Evolutionary conservation across 176 grass and related monocot species (phyloP), one percentile per base, ranked within the genome.

Genomic region (Leersia perrieri): DNA sequence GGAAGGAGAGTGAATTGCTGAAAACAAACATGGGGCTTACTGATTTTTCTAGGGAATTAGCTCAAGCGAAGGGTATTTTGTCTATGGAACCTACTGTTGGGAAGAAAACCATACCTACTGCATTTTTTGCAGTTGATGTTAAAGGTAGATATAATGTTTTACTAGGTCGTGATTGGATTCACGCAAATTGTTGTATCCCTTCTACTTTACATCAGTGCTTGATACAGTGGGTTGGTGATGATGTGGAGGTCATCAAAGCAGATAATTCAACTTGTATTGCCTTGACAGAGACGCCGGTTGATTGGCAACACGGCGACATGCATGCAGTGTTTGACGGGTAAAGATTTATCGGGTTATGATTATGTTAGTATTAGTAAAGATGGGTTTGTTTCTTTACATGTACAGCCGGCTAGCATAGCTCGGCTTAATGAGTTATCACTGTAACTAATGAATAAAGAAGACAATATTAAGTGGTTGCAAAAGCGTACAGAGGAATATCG

Each of bases 391-490:
- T 11, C 39, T 0, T 1, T 41, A 41, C 10, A 41, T 0, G 39
- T 1, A 1, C 39, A 41, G 39, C 63, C 64, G 63, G 22, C 77
- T 53, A 53, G 6, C 0, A 1, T 79, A 55, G 63, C 42, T 23
- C 42, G 42, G 77, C 77, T 79, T 25, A 68, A 79, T 55, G 4
- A 79, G 11, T 36, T 79, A 6, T 51, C 63, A 2, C 0, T 68
- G 12, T 78, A 15, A 35, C 51, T 66, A 10, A 68, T 51, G 76
- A 53, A 49, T 80, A 41, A 0, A 68, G 27, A 38, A 36, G 5
- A 70, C 7, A 80, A 3, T 28, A 68, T 80, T 28, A 57, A 80
- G 14, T 80, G 64, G 77, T 1, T 80, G 8, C 64, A 68, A 15
- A 47, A 3, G 3, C 40, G 76, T 1, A 34, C 29, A 0, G 29